Evolutionary conservation across 176 grass and related monocot species (phyloP).

Genomic region (Thalia dealbata): DNA sequence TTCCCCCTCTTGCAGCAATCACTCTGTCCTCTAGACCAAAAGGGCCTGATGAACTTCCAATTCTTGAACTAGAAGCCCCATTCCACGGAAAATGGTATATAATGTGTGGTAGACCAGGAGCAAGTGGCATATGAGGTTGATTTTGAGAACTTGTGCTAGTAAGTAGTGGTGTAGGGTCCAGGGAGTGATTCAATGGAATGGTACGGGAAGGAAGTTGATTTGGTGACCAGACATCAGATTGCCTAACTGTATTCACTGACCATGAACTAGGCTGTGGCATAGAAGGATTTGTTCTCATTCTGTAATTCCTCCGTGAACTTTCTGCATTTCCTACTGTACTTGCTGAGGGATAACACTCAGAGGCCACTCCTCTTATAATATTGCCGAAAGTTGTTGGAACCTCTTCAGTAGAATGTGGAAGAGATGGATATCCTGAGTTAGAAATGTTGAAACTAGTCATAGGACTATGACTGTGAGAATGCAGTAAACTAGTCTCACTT

Average conservation of each 20-base stretch:
- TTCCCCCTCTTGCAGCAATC: conserved; percentile 26
- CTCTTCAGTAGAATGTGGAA: conserved; percentile 37
- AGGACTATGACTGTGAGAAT: conserved; percentile 32
- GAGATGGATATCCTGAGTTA: conserved; percentile 19
- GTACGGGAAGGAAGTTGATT: conserved; percentile 29
- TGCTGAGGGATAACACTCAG: conserved; percentile 29
- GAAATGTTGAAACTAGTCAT: conserved; percentile 26
- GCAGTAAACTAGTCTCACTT: conserved; percentile 31
- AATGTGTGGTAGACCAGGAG: conserved; percentile 30
- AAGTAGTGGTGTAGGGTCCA: conserved; percentile 30
- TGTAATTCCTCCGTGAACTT: conserved; percentile 41
- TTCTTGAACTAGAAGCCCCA: conserved; percentile 38
- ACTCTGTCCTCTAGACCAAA: conserved; percentile 22
- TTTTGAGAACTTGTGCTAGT: conserved; percentile 31
- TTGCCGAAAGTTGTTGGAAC: conserved; percentile 27
- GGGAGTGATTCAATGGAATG: conserved; percentile 38
- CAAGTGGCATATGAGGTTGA: conserved; percentile 35
- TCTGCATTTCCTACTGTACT: conserved; percentile 23
- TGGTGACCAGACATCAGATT: conserved; percentile 29
- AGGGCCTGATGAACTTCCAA: conserved; percentile 17
- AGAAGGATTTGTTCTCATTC: conserved; percentile 37
- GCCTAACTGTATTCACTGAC: conserved; percentile 33
- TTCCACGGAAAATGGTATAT: conserved; percentile 35
- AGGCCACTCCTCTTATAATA: conserved; percentile 18
- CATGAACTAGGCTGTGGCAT: conserved; percentile 31